Evolutionary conservation across 2,329 filamentous ascomycete species (phyloP).

Genomic region (Verticillium nonalfalfae): DNA sequence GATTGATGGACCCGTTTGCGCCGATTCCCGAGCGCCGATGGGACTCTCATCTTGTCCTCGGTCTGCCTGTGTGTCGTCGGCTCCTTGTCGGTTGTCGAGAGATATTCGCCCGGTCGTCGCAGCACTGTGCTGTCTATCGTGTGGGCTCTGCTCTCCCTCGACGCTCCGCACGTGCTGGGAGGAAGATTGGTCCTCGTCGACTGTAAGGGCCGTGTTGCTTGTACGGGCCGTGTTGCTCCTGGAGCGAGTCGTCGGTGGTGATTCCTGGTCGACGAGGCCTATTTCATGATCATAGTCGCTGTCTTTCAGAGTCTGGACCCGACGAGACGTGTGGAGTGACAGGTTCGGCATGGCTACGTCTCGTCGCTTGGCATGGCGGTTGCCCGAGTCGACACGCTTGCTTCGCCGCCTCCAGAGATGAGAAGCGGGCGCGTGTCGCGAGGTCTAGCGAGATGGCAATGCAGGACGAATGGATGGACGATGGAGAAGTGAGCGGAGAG

Average conservation of each 20-base stretch:
- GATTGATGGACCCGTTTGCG: constrained; percentile 8
- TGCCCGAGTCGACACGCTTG: not conserved
- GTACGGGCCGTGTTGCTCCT: too few relatives aligned
- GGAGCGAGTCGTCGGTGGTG: constrained; percentile 7
- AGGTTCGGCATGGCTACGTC: constrained; percentile 24
- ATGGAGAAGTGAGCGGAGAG: not conserved
- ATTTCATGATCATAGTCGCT: constrained; percentile 68
- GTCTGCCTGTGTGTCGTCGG: not conserved
- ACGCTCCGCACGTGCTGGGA: not conserved
- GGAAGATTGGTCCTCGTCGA: not conserved
- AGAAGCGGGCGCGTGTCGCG: not conserved
- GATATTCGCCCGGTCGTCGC: not conserved
- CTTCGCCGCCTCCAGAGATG: not conserved
- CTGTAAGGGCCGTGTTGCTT: constrained; percentile 3
- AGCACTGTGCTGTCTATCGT: not conserved
- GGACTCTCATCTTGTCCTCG: not conserved
- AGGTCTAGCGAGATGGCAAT: not conserved
- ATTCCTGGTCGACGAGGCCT: constrained; percentile 53
- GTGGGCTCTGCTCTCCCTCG: constrained; percentile 2
- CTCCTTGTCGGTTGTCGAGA: not conserved
- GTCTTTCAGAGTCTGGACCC: constrained; percentile 47
- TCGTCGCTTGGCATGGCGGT: constrained; percentile 2
- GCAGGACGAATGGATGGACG: not conserved
- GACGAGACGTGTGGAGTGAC: constrained; percentile 41
- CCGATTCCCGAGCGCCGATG: constrained; percentile 1